Evolutionary conservation across 495 filamentous ascomycete genomes (phyloP), one percentile per base, ranked within the genome.

Genomic region (Mytilinidion resinicola): DNA sequence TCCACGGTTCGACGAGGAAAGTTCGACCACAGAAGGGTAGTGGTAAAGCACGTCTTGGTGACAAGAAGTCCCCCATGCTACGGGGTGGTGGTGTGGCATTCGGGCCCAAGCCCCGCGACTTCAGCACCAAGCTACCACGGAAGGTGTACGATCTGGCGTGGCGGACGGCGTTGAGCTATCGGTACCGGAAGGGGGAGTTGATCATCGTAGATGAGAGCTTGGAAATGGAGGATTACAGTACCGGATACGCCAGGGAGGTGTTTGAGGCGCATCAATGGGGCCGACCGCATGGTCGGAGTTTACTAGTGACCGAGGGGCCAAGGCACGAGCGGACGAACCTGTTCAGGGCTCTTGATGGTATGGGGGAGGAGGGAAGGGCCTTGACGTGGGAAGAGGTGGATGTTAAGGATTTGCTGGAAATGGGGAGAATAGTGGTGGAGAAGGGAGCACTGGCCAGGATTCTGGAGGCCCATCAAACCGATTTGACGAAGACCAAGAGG

Each of bases 71-170:
- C 25, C 95, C 95, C 4, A 85, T 96, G 72, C 76, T 90, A 10
- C 77, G 77, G 47, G 93, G 93, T 57, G 93, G 93, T 71, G 95
- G 90, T 66, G 90, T 91, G 56, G 77, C 85, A 1, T 85, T 86
- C 69, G 95, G 95, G 12, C 95, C 95, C 15, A 83, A 89, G 62
- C 89, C 89, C 35, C 78, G 93, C 60, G 90, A 96, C 72, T 97
- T 97, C 73, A 81, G 82, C 52, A 91, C 90, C 15, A 81, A 78
- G 36, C 77, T 99, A 57, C 91, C 86, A 50, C 78, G 78, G 63
- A 96, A 96, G 78, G 84, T 96, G 48, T 99, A 99, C 74, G 91
- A 96, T 70, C 74, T 95, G 66, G 95, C 95, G 10, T 97, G 90
- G 90, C 83, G 95, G 67, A 97, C 87, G 36, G 95, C 95, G 1